Base-by-base conservation (phyloP, 768 basidiomycete species). In the Russula foetens region DNA sequence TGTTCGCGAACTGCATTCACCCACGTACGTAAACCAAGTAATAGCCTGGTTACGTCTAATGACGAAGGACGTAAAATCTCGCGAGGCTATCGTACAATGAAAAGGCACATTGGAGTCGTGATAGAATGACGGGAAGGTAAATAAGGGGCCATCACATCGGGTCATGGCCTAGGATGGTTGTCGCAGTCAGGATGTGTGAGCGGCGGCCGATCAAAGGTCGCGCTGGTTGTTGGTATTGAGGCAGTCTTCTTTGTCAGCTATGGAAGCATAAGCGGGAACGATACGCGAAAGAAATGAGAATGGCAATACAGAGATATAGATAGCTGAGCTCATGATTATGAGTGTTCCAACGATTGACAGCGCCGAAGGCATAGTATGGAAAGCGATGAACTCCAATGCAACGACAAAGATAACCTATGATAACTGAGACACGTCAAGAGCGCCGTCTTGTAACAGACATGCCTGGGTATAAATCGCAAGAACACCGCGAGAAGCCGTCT, bases 251-350 rank as follows among this genome's bases (percentile, higher is more conserved):
- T 33, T 19, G 49, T 35, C 9, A 59, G 24, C 58, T 53, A 21
- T 21, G 29, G 3, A 15, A 17, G 7, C 3, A 56, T 46, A 39
- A 45, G 43, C 53, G 38, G 23, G 17, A 41, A 2, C 23, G 8
- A 46, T 21, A 28, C 9, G 3, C 19, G 24, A 56, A 23, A 29
- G 19, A 23, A 50, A 29, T 43, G 29, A 45, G 35, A 39, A 41
- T n/a, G 50, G 49, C 71, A 81, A 63, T 70, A 90, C 86, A 7
- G 81, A 85, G 33, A 86, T 81, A 68, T 81, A 88, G 21, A 84
- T 63, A 0, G 87, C 88, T 7, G 81, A 79, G 2, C 73, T 64
- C 39, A 89, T 70, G 65, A 91, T 92, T 59, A 90, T 81, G 7
- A 74, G 43, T 1, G 83, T 84, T 1, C 91, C 90, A 15, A 82